These are phyloP conservation scores for Xylaria sp. DNA, from an alignment of 2,329 filamentous ascomycete genomes.

Conservation along the genomic window DNA sequence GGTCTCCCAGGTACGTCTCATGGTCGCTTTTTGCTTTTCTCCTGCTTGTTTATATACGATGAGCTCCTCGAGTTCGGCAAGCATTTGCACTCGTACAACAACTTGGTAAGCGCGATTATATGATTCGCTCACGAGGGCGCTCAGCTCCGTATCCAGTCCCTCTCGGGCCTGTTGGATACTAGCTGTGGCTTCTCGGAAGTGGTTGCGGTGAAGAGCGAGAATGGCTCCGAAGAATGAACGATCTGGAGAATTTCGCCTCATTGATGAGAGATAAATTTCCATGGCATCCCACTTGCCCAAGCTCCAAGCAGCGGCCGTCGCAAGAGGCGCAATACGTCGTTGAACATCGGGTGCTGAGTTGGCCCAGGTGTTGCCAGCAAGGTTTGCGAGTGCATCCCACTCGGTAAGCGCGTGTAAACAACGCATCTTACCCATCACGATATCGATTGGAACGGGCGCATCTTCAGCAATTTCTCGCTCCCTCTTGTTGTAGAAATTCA, in stretches of 20 bases:
- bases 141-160: constrained; percentile 92
- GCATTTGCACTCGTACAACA: constrained; percentile 98
- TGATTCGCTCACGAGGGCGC: constrained; percentile 94
- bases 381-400: constrained; percentile 89
- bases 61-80: constrained; percentile 96
- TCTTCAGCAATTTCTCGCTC: constrained; percentile 70
- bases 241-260: constrained; percentile 93
- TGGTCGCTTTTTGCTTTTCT: constrained; percentile 83
- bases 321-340: constrained; percentile 87
- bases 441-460: constrained; percentile 75
- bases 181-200: constrained; percentile 86
- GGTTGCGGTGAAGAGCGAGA: constrained; percentile 90
- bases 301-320: constrained; percentile 95
- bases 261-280: constrained; percentile 94
- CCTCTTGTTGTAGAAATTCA: constrained; percentile 88
- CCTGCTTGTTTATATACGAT: constrained; percentile 97
- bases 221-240: constrained; percentile 98
- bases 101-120: constrained; percentile 98
- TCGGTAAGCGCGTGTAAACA: constrained; percentile 96
- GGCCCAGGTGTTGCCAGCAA: constrained; percentile 93
- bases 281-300: constrained; percentile 97
- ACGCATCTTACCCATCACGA: constrained; percentile 99
- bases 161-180: constrained; percentile 93
- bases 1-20: constrained; percentile 95
- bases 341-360: constrained; percentile 87